Evolutionary conservation across 129 eudicot species (phyloP).

Genomic region (Pittosporum tobira): DNA sequence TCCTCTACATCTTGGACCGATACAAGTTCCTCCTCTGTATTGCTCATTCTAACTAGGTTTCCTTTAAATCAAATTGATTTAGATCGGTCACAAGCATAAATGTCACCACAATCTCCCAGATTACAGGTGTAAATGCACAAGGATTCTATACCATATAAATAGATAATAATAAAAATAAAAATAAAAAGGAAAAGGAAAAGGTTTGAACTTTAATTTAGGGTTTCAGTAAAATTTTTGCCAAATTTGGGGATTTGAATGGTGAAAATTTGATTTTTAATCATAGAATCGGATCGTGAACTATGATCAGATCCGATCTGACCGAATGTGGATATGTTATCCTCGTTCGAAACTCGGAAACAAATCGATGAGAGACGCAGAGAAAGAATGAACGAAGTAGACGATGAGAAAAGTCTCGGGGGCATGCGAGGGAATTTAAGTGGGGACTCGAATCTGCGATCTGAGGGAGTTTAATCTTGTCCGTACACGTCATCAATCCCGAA

Average conservation of each 20-base stretch:
- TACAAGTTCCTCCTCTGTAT: conserved; percentile 28
- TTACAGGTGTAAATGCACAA: no score
- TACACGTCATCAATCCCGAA: conserved; percentile 42
- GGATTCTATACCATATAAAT: no score
- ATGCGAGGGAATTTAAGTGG: conserved; percentile 9
- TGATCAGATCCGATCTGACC: background rate
- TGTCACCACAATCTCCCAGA: conserved; percentile 7
- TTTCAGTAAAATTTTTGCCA: conserved; percentile 14
- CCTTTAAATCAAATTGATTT: conserved; percentile 16
- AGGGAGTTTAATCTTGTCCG: conserved; percentile 35
- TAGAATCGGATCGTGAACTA: background rate
- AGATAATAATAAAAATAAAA: background rate
- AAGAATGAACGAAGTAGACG: conserved; percentile 7
- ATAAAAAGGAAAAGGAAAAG: background rate
- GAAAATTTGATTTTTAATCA: conserved; percentile 3
- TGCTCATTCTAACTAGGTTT: conserved; percentile 22
- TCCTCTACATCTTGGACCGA: conserved; percentile 60
- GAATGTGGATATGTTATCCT: background rate
- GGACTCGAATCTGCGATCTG: conserved; percentile 18
- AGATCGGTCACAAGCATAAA: conserved; percentile 27
- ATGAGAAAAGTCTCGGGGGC: background rate
- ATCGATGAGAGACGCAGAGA: conserved; percentile 10
- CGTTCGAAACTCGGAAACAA: background rate
- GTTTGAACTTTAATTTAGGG: conserved; percentile 3
- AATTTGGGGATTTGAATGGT: conserved; percentile 11